Evolutionary conservation across 306 rosid species (phyloP), one percentile per base, ranked within the genome.

Genomic region (Corylus heterophylla): DNA sequence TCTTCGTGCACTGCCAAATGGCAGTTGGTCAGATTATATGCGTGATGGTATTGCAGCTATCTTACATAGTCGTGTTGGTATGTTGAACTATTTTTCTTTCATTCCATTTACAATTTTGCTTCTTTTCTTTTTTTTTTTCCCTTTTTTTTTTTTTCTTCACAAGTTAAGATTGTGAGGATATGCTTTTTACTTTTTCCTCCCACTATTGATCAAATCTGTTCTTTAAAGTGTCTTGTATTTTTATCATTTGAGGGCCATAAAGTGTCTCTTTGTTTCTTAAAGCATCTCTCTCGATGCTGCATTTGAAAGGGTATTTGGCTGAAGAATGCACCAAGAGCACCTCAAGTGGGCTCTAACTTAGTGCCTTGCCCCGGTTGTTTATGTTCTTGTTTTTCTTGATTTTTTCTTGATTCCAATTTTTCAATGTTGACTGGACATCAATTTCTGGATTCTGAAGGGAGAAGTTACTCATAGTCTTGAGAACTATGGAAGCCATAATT

Each of bases 51-150:
- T 95, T 48, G 83, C 87, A 70, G 96, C 93, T 37, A 79, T 95
- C 88, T 84, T 95, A 79, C 98, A 92, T 81, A 95, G 89, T 74
- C 98, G 92, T 76, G 97, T 90, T 75, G 98, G 98, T 92, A 92
- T 67, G 90, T 59, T 70, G 54, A 76, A 81, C 72, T 44, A 83
- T 56, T 81, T 81, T 62, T 61, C 49, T 20, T 77, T 63, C 63
- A 63, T 74, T 71, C 54, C 20, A 20, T 50, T 13, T 55, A 55
- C 74, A 13, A 45, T 12, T 54, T 42, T 73, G 69, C 22, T 79
- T 79, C 47, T 61, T 76, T 76, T 22, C 25, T 22, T 22, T 22
- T 22, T 22, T 22, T 22, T 22, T 22, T 22, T 22, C 0, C 25
- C 25, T 0, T 22, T 22, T 22, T 13, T 68, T 71, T 71, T 11